Evolutionary conservation across 352 stramenopile species (phyloP).

Genomic region (Phytophthora chlamydospora): DNA sequence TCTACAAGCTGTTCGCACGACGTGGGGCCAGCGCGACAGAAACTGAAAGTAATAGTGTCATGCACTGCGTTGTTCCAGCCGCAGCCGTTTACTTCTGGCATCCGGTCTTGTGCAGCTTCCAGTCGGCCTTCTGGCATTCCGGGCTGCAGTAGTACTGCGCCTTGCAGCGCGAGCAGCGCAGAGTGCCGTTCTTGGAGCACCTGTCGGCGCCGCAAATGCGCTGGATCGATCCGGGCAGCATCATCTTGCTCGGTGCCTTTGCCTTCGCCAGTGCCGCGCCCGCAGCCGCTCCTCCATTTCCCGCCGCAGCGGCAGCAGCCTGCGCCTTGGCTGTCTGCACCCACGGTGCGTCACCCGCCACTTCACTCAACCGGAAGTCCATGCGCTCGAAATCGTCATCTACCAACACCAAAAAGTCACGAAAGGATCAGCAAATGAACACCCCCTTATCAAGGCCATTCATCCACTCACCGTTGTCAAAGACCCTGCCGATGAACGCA

Average conservation of each 20-base stretch:
- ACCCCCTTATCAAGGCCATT: not conserved
- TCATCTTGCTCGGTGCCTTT: slow-evolving; percentile 38
- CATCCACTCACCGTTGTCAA: slow-evolving; percentile 76
- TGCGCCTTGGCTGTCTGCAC: slow-evolving; percentile 70
- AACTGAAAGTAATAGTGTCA: too few relatives aligned
- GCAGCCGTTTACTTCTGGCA: slow-evolving; percentile 48
- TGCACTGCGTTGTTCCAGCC: slow-evolving; percentile 7
- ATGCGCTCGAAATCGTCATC: slow-evolving; percentile 86
- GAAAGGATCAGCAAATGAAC: slow-evolving; percentile 17
- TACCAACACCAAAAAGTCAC: slow-evolving; percentile 26
- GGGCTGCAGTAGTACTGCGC: slow-evolving; percentile 84
- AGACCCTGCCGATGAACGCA: slow-evolving; percentile 87
- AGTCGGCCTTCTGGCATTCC: slow-evolving; percentile 86
- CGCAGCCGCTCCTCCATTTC: slow-evolving; percentile 34
- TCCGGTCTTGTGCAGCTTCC: slow-evolving; percentile 79
- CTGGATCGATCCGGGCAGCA: slow-evolving; percentile 41
- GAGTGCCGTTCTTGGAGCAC: slow-evolving; percentile 71
- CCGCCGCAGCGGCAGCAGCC: slow-evolving; percentile 30
- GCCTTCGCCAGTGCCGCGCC: slow-evolving; percentile 27
- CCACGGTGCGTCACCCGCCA: slow-evolving; percentile 71
- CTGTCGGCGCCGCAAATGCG: slow-evolving; percentile 70
- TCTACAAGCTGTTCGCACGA: too few relatives aligned
- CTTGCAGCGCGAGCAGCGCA: slow-evolving; percentile 87
- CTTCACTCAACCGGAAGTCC: slow-evolving; percentile 77
- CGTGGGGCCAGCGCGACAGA: too few relatives aligned